Evolutionary conservation across 2,329 filamentous ascomycete species (phyloP), one percentile per base, ranked within the genome.

Genomic region (Microdochium bolleyi): DNA sequence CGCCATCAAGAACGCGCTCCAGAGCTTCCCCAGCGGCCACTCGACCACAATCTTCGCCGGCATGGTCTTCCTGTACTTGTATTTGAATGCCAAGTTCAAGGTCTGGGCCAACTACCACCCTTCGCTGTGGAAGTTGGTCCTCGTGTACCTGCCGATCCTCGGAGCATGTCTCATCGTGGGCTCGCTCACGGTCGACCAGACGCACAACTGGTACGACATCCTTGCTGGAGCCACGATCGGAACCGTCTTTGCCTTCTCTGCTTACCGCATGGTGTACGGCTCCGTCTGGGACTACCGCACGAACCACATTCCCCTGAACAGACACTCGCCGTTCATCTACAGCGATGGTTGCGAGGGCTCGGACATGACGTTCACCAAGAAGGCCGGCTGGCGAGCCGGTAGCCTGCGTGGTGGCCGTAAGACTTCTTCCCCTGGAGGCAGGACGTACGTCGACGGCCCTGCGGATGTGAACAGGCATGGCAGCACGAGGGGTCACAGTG

Each of bases 81-180:
- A 87, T 70, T 72, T 88, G 24, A 88, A 88, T 61, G 85, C 83
- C 32, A 88, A 89, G 69, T 70, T 89, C 38, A 88, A 88, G 69
- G 77, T 87, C 50, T 87, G 80, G 70, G 73, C 78, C 21, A 83
- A 87, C 64, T 80, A 85, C 62, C 82, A 85, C 54, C 78, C 85
- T 0, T 74, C 79, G 0, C 78, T 86, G 66, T 88, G 84, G 84
- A 88, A 87, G 65, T 68, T 88, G 3, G 70, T 79, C 3, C 73
- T 76, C 10, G 70, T 80, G 2, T 79, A 82, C 56, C 64, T 77
- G 0, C 85, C 86, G 0, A 65, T 88, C 1, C 73, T 88, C 0
- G 79, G 74, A 1, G 83, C 84, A 1, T 70, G 73, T 1, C 65
- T 87, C 3, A 80, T 87, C 24, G 80, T 77, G 5, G 81, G 83